Evolutionary conservation across 208 protist genomes (phyloP).

Genomic region (Acanthamoeba culbertsoni): DNA sequence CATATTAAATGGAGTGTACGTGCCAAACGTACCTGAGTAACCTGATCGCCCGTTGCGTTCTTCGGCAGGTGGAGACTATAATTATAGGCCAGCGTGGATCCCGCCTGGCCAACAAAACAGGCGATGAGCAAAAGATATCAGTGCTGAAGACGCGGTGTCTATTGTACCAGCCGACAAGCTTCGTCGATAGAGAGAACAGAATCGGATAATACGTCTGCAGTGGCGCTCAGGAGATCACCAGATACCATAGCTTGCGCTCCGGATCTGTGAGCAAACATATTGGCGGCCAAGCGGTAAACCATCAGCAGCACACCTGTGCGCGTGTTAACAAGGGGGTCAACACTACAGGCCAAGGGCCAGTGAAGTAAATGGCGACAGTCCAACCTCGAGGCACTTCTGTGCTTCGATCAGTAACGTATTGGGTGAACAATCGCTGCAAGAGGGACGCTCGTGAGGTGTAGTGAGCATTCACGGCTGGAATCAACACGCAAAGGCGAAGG

Average conservation of each 20-base stretch:
- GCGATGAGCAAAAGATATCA: background rate
- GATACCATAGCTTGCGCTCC: background rate
- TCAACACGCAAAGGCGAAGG: background rate
- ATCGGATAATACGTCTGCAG: background rate
- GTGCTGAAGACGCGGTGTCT: background rate
- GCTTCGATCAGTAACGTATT: background rate
- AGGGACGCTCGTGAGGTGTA: background rate
- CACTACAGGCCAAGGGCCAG: background rate
- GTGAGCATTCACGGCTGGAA: constrained; percentile 10
- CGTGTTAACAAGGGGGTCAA: background rate
- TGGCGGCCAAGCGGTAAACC: background rate
- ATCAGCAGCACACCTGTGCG: background rate
- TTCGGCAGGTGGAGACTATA: constrained; percentile 7
- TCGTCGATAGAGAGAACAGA: background rate
- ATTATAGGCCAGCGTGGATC: background rate
- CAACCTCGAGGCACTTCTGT: background rate
- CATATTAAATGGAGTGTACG: background rate
- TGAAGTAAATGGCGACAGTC: background rate
- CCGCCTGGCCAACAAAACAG: background rate
- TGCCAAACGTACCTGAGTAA: background rate
- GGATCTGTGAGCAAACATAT: background rate
- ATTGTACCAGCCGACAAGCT: background rate
- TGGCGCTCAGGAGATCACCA: background rate
- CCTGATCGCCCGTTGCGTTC: background rate
- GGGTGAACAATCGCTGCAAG: background rate